phyloP scores from a whole-genome alignment of 306 rosid genomes.

The Pachyrhizus erosus region DNA sequence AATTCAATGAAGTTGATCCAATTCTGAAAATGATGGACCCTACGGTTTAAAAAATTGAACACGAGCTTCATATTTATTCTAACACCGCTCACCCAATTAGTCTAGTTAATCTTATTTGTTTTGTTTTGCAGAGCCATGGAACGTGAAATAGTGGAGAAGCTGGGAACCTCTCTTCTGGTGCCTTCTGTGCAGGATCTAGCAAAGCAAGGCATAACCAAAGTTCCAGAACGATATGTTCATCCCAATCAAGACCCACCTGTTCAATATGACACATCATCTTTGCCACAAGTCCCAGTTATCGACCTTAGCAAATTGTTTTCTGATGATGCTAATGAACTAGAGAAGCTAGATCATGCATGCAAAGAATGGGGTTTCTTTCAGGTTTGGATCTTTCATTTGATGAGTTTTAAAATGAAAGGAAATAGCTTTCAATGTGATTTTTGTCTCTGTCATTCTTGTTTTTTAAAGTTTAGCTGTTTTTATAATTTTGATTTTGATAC shows the following conservation, averaged over 20 bases:
- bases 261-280: background rate
- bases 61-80: background rate
- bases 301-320: slow-evolving; percentile 48
- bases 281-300: slow-evolving; percentile 51
- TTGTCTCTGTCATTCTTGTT: too few relatives aligned
- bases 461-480: too few relatives aligned
- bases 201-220: slow-evolving; percentile 20
- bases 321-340: slow-evolving; percentile 44
- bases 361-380: slow-evolving; percentile 53
- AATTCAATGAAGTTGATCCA: too few relatives aligned
- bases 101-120: background rate
- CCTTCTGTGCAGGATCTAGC: slow-evolving; percentile 48
- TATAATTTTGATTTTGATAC: too few relatives aligned
- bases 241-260: slow-evolving; percentile 46
- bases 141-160: background rate
- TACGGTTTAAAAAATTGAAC: too few relatives aligned
- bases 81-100: background rate
- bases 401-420: too few relatives aligned
- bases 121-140: background rate
- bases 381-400: too few relatives aligned
- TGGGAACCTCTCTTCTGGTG: slow-evolving; percentile 28
- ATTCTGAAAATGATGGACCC: too few relatives aligned
- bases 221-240: slow-evolving; percentile 52
- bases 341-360: slow-evolving; percentile 55
- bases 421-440: too few relatives aligned